phyloP scores from a whole-genome alignment of 108 stramenopile species.

The Discostella pseudostelligera region DNA sequence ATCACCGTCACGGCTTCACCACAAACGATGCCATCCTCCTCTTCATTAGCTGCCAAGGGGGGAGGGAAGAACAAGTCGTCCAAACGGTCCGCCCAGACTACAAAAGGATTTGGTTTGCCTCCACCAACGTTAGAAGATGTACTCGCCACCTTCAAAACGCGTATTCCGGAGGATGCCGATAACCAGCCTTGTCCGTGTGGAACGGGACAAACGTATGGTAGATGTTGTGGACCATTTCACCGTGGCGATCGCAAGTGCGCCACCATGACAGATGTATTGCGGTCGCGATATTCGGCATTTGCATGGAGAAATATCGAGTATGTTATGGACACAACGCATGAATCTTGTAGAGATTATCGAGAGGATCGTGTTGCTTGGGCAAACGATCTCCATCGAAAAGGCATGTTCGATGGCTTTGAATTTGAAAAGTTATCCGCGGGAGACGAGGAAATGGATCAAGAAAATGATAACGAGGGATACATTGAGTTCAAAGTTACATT shows the following conservation, averaged over 20 bases:
- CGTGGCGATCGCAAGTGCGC: constrained; percentile 15
- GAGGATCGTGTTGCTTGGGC: constrained; percentile 68
- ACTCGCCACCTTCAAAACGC: constrained; percentile 50
- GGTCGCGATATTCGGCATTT: constrained; percentile 71
- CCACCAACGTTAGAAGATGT: constrained; percentile 54
- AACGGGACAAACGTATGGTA: constrained; percentile 38
- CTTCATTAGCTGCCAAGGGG: constrained; percentile 5
- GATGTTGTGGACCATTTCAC: constrained; percentile 65
- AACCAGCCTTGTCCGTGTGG: constrained; percentile 55
- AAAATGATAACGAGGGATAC: constrained; percentile 53
- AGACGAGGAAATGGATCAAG: constrained; percentile 27
- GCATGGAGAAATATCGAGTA: constrained; percentile 53
- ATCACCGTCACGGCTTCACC: neutral
- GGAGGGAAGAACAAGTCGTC: constrained; percentile 11
- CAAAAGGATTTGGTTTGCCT: constrained; percentile 66
- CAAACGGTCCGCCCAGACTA: constrained; percentile 11
- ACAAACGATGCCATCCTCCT: neutral
- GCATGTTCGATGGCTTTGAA: constrained; percentile 82
- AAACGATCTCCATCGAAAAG: constrained; percentile 65
- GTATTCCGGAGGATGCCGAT: constrained; percentile 56
- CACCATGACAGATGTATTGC: constrained; percentile 53
- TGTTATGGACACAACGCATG: constrained; percentile 71
- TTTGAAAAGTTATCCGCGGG: constrained; percentile 56
- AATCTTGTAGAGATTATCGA: constrained; percentile 56
- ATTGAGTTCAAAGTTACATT: constrained; percentile 62